Evolutionary conservation across 345 rosid genomes (phyloP), one percentile per base, ranked within the genome.

Genomic region (Garcia nutans): DNA sequence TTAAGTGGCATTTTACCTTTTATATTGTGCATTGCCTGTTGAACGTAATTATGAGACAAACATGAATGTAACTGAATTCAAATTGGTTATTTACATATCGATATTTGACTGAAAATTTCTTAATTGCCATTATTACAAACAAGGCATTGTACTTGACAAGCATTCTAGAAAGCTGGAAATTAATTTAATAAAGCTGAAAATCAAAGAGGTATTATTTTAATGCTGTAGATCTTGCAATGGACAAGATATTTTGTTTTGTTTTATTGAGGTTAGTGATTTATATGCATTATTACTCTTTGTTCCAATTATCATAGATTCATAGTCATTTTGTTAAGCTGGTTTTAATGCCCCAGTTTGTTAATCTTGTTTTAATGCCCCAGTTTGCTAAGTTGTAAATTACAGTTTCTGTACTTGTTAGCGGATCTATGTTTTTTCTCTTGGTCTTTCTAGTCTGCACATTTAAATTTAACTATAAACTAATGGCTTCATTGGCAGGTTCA

Each of bases 401-500:
- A 42, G 44, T 24, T 28, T 75, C 23, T n/a, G 13, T 22, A 8
- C 44, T 74, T 19, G 28, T 11, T 49, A 17, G 64, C 23, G 4
- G 42, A 23, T 69, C n/a, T 11, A 24, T 57, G 49, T 45, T 76
- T 55, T 57, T 49, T 47, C 24, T 67, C 20, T 64, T 50, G 49
- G 15, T 20, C 37, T 47, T 66, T 68, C 58, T 26, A 49, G 54
- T 57, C n/a, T 2, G 20, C 66, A 6, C 23, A 28, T 71, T 58
- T 65, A 31, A 12, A 68, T 73, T 8, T 70, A 44, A 45, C 52
- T 16, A 41, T 42, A 31, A 22, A 55, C 56, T 67, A 9, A 4
- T 75, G 52, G 26, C 42, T 64, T 72, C 62, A 28, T 44, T 75
- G 65, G 63, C 80, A 82, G 82, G 85, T 47, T 26, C 17, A 49